Conservation (phyloP, 1,284 basidiomycete species). For the Marasmius tenuissimus region DNA sequence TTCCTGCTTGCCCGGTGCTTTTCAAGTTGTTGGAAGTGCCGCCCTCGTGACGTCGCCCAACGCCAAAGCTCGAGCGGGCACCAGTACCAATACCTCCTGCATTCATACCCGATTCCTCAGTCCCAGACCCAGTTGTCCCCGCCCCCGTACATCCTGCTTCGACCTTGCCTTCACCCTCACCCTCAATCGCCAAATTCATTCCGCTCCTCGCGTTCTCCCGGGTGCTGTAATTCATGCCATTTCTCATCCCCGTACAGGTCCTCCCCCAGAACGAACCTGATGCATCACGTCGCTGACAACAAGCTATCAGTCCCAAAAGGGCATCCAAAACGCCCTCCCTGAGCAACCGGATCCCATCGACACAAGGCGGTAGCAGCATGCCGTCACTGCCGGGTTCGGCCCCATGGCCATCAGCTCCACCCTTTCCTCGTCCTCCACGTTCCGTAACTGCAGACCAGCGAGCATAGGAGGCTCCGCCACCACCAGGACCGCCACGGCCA, state of each 20-base stretch:
- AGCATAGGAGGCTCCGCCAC: neutral
- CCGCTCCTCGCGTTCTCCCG: neutral
- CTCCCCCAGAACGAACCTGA: neutral
- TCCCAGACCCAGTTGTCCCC: no score
- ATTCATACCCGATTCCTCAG: neutral
- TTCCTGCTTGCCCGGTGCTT: neutral
- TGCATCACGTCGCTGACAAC: neutral
- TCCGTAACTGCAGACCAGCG: neutral
- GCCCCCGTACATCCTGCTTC: neutral
- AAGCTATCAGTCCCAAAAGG: neutral
- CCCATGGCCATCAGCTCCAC: neutral
- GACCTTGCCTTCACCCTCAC: neutral
- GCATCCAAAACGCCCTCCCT: conserved; percentile 1
- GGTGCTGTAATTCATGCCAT: no score
- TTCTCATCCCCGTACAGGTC: neutral
- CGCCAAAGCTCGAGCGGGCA: neutral
- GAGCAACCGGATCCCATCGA: conserved; percentile 1
- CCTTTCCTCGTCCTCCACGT: neutral
- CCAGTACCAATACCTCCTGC: neutral
- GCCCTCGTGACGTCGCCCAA: neutral
- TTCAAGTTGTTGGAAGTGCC: no score
- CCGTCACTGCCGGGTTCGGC: neutral
- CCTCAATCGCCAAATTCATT: neutral
- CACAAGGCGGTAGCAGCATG: neutral
- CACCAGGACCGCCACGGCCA: neutral